Percentiles rank a stretch among this genome's conserved stretches.
phyloP scores from a whole-genome alignment of 257 asterid genomes.

The Rehmannia glutinosa region DNA sequence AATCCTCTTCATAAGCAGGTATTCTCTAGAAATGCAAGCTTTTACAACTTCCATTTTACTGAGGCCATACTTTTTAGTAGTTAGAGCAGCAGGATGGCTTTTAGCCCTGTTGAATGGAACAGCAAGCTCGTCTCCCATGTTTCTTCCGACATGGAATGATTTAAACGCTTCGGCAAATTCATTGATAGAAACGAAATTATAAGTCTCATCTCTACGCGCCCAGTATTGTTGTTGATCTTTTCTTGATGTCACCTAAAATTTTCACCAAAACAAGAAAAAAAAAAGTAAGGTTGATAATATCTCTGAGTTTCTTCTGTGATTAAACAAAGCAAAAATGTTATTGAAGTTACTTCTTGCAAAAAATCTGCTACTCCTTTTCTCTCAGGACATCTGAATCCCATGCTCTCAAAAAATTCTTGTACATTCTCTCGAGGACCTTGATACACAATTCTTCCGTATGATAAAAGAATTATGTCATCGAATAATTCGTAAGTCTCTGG shows the following conservation, averaged over 20 bases:
- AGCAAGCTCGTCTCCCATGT: conserved; percentile 60
- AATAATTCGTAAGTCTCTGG: conserved; percentile 82
- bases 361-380: conserved; percentile 95
- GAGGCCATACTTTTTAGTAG: conserved; percentile 55
- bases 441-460: conserved; percentile 76
- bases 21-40: conserved; percentile 68
- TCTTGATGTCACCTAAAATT: conserved; percentile 65
- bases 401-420: conserved; percentile 59
- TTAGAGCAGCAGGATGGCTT: conserved; percentile 72
- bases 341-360: conserved; percentile 75
- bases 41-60: conserved; percentile 66
- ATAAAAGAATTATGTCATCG: conserved; percentile 74
- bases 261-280: neutral
- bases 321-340: neutral
- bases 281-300: too few relatives aligned
- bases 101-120: conserved; percentile 59
- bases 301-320: too few relatives aligned
- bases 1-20: conserved; percentile 62
- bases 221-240: conserved; percentile 90
- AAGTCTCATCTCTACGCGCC: conserved; percentile 54
- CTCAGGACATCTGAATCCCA: conserved; percentile 85
- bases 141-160: conserved; percentile 62
- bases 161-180: conserved; percentile 76
- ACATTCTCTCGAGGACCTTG: conserved; percentile 88
- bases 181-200: conserved; percentile 40